Percentiles rank a stretch among this genome's conserved stretches.
phyloP scores from a whole-genome alignment of 768 basidiomycete species.

The Leccinum barrowsii region DNA sequence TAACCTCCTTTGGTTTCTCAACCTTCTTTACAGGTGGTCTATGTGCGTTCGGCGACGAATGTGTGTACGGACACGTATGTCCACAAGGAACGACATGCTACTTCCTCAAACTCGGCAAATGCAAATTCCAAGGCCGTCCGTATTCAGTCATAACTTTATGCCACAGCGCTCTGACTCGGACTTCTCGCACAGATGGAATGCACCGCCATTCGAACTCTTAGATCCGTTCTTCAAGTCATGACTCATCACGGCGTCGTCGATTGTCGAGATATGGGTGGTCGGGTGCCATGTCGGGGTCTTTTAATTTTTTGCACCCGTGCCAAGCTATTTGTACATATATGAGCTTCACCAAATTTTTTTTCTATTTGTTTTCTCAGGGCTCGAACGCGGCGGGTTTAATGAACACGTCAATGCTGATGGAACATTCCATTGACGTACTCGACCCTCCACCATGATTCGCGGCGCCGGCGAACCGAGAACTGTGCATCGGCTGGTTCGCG shows the following conservation, averaged over 20 bases:
- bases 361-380: slow-evolving; percentile 25
- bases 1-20: not conserved
- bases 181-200: slow-evolving; percentile 36
- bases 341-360: slow-evolving; percentile 23
- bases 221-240: slow-evolving; percentile 8
- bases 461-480: slow-evolving; percentile 22
- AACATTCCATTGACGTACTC: slow-evolving; percentile 34
- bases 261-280: slow-evolving; percentile 11
- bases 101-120: slow-evolving; percentile 50
- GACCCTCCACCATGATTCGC: slow-evolving; percentile 26
- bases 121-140: slow-evolving; percentile 61
- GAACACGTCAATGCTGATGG: slow-evolving; percentile 33
- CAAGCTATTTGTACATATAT: slow-evolving; percentile 35
- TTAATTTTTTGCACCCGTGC: slow-evolving; percentile 8
- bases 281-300: slow-evolving; percentile 7
- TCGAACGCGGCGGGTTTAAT: slow-evolving; percentile 21
- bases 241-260: slow-evolving; percentile 3
- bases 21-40: slow-evolving; percentile 40
- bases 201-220: slow-evolving; percentile 29
- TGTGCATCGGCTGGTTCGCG: slow-evolving; percentile 22
- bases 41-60: slow-evolving; percentile 59
- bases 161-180: slow-evolving; percentile 11
- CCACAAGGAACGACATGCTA: slow-evolving; percentile 51
- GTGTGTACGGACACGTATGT: slow-evolving; percentile 40
- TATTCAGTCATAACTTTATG: slow-evolving; percentile 16